Evolutionary conservation across 805 yeast genomes (phyloP).

Genomic region (Starmerella gropengiesseri): DNA sequence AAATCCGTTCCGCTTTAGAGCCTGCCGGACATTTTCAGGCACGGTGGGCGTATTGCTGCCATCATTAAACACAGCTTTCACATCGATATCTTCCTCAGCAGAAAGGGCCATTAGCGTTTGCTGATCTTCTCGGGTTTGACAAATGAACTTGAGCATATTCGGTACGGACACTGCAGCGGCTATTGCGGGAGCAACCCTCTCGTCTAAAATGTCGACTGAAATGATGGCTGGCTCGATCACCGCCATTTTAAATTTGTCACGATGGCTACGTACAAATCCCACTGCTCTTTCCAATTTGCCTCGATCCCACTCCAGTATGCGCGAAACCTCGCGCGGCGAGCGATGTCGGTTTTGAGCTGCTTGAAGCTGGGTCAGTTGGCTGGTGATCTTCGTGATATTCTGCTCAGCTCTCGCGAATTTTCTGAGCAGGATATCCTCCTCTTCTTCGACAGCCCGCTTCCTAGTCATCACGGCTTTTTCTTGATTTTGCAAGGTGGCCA

Average conservation of each 20-base stretch:
- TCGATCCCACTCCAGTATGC: not conserved
- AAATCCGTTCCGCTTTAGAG: slow-evolving; percentile 48
- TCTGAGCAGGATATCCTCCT: not conserved
- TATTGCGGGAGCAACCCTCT: slow-evolving; percentile 42
- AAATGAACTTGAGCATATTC: slow-evolving; percentile 54
- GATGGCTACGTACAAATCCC: not conserved
- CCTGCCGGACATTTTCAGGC: slow-evolving; percentile 31
- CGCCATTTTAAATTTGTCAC: slow-evolving; percentile 29
- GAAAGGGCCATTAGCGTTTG: slow-evolving; percentile 35
- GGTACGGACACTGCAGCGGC: slow-evolving; percentile 46
- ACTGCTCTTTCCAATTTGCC: slow-evolving; percentile 4
- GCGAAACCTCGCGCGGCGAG: not conserved
- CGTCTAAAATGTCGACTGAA: slow-evolving; percentile 45
- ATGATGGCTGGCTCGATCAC: slow-evolving; percentile 69
- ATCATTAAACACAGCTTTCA: slow-evolving; percentile 3
- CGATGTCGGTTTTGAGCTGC: not conserved
- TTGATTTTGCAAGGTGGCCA: not conserved
- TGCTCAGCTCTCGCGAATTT: not conserved
- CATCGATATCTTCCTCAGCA: slow-evolving; percentile 30
- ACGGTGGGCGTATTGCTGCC: slow-evolving; percentile 21
- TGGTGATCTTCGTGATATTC: not conserved
- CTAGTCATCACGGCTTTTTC: not conserved
- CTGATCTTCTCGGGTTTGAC: slow-evolving; percentile 43
- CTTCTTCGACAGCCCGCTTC: too few species aligned
- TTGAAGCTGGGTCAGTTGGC: not conserved